Evolutionary conservation across 441 rosid genomes (phyloP).

Genomic region (Eutrema salsugineum): DNA sequence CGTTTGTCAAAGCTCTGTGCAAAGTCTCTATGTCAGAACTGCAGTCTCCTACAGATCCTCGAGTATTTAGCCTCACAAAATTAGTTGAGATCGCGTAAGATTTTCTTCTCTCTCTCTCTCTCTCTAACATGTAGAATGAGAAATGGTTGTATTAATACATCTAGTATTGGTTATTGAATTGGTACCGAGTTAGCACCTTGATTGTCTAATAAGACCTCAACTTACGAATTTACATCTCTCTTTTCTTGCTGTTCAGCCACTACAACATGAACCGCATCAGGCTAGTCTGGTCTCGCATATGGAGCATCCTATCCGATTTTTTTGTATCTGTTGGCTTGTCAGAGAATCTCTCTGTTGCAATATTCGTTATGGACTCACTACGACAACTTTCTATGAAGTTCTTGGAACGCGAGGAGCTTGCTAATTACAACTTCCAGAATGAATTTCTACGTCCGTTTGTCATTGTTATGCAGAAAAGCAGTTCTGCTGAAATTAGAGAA

Average conservation of each 20-base stretch:
- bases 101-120: conserved; percentile 8
- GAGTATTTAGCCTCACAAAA: conserved; percentile 98
- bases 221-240: conserved; percentile 1
- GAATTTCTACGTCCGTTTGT: conserved; percentile 96
- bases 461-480: conserved; percentile 95
- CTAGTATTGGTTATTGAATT: not conserved
- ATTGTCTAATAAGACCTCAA: conserved; percentile 11
- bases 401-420: conserved; percentile 98
- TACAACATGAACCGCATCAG: conserved; percentile 99
- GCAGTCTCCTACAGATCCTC: conserved; percentile 98
- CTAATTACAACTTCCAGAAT: conserved; percentile 98
- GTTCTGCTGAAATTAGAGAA: conserved; percentile 86
- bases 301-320: conserved; percentile 98
- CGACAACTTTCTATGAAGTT: conserved; percentile 99
- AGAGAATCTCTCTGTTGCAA: conserved; percentile 97
- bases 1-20: conserved; percentile 94
- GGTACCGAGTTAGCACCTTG: not conserved
- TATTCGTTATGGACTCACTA: conserved; percentile 98
- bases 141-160: not conserved
- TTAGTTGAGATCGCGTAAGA: conserved; percentile 96
- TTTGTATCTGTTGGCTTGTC: conserved; percentile 98
- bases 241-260: conserved; percentile 61
- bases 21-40: conserved; percentile 94
- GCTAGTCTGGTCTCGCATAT: conserved; percentile 97
- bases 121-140: conserved; percentile 12